Evolutionary conservation across 2,329 filamentous ascomycete species (phyloP), one percentile per base, ranked within the genome.

Genomic region (Plectosphaerella cucumerina): DNA sequence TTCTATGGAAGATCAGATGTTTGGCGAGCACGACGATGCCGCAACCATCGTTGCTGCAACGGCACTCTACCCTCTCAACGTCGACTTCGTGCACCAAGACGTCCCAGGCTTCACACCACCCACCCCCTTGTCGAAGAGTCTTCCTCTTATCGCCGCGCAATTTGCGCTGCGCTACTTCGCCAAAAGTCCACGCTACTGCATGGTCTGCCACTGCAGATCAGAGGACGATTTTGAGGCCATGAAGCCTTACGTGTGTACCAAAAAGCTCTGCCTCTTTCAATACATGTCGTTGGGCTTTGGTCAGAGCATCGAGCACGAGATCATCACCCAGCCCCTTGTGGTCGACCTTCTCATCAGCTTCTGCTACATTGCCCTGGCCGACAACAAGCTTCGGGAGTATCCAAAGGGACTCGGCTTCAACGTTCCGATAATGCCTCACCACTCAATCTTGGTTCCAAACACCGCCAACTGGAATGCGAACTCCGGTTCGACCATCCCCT

Each of bases 281-380:
- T 96, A 94, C 69, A 88, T 96, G 77, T 77, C 81, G 15, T 74
- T 95, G n/a, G 90, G 90, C 0, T 86, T 96, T 60, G 92, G 91
- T 0, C 87, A 89, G 2, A 90, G 84, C 59, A 83, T 96, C 50
- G 91, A 97, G 64, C 84, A 92, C 62, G 90, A 96, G 62, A 87
- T 97, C 20, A 62, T 87, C 22, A 81, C 82, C 12, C 88, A 92
- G 62, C 89, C 90, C 2, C 82, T 85, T 50, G 90, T 96, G 1
- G 88, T 96, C 12, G 92, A 97, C 62, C 75, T 97, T 2, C 77
- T 97, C 1, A 70, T 95, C 44, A 92, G 84, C 65, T 89, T 97
- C 62, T 92, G 90, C 65, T 94, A 91, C 62, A 63, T 71, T 12
- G 81, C 83, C 44, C 74, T 84, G 6, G 51, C 52, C 10, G 55